phyloP scores from a whole-genome alignment of 306 rosid species.

The Comarum palustre region DNA sequence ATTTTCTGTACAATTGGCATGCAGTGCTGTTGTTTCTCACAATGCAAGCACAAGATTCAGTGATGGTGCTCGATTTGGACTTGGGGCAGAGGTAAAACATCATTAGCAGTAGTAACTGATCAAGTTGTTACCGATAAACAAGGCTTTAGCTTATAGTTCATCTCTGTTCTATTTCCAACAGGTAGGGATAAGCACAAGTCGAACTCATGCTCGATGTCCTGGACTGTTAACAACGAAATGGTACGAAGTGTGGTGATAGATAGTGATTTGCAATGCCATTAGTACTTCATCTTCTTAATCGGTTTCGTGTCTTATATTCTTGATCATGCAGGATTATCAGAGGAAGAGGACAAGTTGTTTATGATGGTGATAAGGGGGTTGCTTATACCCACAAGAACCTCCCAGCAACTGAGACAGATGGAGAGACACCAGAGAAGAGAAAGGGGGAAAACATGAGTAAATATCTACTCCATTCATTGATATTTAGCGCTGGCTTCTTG shows the following conservation, averaged over 20 bases:
- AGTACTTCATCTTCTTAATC: neutral
- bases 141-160: conserved; percentile 1
- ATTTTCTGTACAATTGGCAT: conserved; percentile 21
- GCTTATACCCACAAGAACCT: too few species aligned
- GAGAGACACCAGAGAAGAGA: too few species aligned
- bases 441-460: too few species aligned
- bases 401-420: too few species aligned
- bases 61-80: conserved; percentile 93
- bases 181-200: conserved; percentile 94
- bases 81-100: conserved; percentile 79
- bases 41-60: conserved; percentile 95
- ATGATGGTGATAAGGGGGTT: conserved; percentile 57
- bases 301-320: neutral
- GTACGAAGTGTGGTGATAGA: conserved; percentile 33
- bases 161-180: conserved; percentile 24
- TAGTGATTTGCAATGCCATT: neutral
- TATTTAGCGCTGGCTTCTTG: too few species aligned
- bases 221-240: conserved; percentile 74
- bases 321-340: conserved; percentile 67
- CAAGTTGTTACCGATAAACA: neutral
- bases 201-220: conserved; percentile 89
- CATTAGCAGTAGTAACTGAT: neutral
- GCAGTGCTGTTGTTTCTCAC: conserved; percentile 95
- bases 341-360: conserved; percentile 87
- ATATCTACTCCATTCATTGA: too few species aligned